Evolutionary conservation across 108 stramenopile species (phyloP), one percentile per base, ranked within the genome.

Genomic region (Nitzschia sp.): DNA sequence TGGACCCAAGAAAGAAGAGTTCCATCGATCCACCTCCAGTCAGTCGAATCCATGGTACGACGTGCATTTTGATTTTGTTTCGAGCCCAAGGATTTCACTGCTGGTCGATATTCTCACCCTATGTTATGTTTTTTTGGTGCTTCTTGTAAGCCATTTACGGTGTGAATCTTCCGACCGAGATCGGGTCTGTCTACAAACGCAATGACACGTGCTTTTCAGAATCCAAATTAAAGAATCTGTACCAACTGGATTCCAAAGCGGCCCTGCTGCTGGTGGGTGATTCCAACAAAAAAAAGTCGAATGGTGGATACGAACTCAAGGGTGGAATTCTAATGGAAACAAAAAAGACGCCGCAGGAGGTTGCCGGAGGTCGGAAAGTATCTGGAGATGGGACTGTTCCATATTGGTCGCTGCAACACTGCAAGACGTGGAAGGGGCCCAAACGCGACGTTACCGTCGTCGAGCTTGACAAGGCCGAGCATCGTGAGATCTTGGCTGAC

Each of bases 101-200:
- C n/a, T n/a, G n/a, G n/a, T n/a, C n/a, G n/a, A n/a, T n/a, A n/a
- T n/a, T n/a, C n/a, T n/a, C n/a, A n/a, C n/a, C n/a, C n/a, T n/a
- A n/a, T n/a, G n/a, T n/a, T n/a, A n/a, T n/a, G n/a, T n/a, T n/a
- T n/a, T n/a, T n/a, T n/a, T n/a, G n/a, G n/a, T n/a, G n/a, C n/a
- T n/a, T n/a, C n/a, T n/a, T n/a, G n/a, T n/a, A n/a, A n/a, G n/a
- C 48, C 17, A 79, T 89, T 27, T 84, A 85, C 63, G 87, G 85
- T 38, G 73, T 84, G 36, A 85, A 89, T 50, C 34, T 81, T 26
- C 72, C 80, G 3, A 84, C 87, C 2, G 82, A 84, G 58, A 62
- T 84, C 27, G 75, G 76, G 6, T 72, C 57, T 21, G 72, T 89
- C 16, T 85, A 83, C 56, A 63, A 58, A 22, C 79, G 80, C 23